A percentile compares a stretch with the other conserved stretches of the same genome.
These are phyloP conservation scores for Eudorina sp. DNA, from an alignment of 139 green algal genomes.

Conservation along the genomic window DNA sequence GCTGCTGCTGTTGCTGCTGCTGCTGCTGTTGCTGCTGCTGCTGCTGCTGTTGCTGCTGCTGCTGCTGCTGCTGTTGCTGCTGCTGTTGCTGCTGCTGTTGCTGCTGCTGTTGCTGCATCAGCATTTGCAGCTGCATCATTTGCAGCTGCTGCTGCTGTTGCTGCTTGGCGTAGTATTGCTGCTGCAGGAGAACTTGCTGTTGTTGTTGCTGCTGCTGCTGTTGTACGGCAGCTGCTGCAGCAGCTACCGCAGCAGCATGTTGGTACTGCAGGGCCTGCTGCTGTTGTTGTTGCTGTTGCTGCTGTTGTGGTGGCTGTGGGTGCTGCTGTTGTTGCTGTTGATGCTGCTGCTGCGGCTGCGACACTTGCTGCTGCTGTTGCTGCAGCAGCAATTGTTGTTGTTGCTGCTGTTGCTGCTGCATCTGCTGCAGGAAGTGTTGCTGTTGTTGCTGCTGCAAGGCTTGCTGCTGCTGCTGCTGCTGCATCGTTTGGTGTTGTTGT, in stretches of 20 bases:
- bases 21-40: conserved; percentile 14
- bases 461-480: conserved; percentile 43
- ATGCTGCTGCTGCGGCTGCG: not conserved
- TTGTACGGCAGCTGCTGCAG: not conserved
- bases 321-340: not conserved
- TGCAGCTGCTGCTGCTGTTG: conserved; percentile 39
- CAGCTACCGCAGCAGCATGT: conserved; percentile 1
- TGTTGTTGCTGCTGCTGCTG: conserved; percentile 38
- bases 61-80: conserved; percentile 34
- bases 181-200: conserved; percentile 12
- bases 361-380: not conserved
- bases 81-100: not conserved
- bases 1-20: not conserved
- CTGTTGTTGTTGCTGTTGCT: conserved; percentile 9
- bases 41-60: conserved; percentile 1
- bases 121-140: conserved; percentile 40
- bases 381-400: not conserved
- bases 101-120: conserved; percentile 24
- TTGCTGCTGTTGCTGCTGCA: conserved; percentile 13
- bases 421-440: conserved; percentile 10
- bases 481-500: conserved; percentile 17
- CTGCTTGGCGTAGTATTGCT: conserved; percentile 19
- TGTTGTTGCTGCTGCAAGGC: conserved; percentile 34
- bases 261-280: not conserved
- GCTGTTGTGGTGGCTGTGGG: not conserved